Base-by-base conservation (phyloP, 2,329 filamentous ascomycete species). In the Diaporthe ampelina region DNA sequence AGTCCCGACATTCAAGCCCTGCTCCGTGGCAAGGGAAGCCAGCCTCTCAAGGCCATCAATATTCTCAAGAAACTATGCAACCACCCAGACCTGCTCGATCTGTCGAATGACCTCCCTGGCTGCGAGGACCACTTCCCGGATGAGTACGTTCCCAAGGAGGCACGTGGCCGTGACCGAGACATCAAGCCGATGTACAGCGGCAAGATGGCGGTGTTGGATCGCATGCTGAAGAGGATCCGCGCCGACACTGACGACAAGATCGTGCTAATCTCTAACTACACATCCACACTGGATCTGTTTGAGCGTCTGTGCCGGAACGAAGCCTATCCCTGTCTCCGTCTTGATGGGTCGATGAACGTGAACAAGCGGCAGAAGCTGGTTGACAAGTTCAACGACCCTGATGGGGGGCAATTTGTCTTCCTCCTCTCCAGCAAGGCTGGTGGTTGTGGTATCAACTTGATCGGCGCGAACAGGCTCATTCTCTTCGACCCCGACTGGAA, bases 401-500 rank as follows among this genome's bases (percentile, higher is more conserved):
- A 96, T 8, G 95, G 95, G 1, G 88, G 89, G 1, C 97, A 99
- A 79, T 98, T 98, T 77, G 90, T 99, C 71, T 99, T 99, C 82
- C 86, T 99, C n/a, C 90, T 99, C 1, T 98, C 95, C 76, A 97
- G 94, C 80, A 99, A 99, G 82, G 97, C 97, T 7, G 97, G 97
- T 81, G 97, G 97, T 0, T 99, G 97, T 80, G 97, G 97, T 84
- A 91, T 99, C 81, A 98, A 98, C 81, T 88, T 98, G 72, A 97
- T 98, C 77, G 97, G 96, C 67, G 95, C 95, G 75, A 98, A 98
- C 82, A 93, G 97, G 17, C 91, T 99, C 3, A 94, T 99, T 1
- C 91, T 99, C 54, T 99, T 99, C 82, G 97, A 99, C 78, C 97
- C 97, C 0, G 94, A 97, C 83, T 99, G 97, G 97, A 99, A 99